These are phyloP conservation scores for Solanum arcanum DNA, from an alignment of 257 asterid genomes.

Conservation along the genomic window DNA sequence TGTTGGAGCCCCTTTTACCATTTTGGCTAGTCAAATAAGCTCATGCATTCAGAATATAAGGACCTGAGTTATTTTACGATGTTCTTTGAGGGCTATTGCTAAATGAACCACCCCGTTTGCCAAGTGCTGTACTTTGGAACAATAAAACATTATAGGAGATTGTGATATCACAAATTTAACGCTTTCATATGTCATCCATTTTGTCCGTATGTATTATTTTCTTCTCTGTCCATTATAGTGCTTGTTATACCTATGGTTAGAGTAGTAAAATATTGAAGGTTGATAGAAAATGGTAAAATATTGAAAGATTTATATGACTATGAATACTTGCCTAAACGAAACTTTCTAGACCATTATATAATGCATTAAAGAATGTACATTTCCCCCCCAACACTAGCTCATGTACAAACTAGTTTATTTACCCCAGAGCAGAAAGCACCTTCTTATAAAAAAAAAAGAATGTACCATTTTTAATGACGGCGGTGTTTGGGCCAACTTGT, in stretches of 20 bases:
- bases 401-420: not conserved
- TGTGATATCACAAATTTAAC: not conserved
- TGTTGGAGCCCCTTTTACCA: not conserved
- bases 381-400: not conserved
- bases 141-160: not conserved
- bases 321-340: not conserved
- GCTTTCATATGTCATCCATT: not conserved
- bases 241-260: not conserved
- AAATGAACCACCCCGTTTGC: not conserved
- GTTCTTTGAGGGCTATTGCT: not conserved
- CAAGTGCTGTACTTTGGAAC: not conserved
- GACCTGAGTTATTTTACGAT: not conserved
- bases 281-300: not conserved
- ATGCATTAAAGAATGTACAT: not conserved
- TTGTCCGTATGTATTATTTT: not conserved
- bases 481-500: not conserved
- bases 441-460: not conserved
- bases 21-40: not conserved
- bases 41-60: not conserved
- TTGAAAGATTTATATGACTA: not conserved
- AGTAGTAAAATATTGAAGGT: not conserved
- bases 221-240: not conserved
- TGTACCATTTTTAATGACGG: not conserved
- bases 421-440: not conserved
- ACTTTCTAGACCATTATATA: not conserved